Percentiles rank a stretch among this genome's conserved stretches.
Conservation (phyloP, 2,329 filamentous ascomycete species). For the Arthrobotrys pseudoclavata region DNA sequence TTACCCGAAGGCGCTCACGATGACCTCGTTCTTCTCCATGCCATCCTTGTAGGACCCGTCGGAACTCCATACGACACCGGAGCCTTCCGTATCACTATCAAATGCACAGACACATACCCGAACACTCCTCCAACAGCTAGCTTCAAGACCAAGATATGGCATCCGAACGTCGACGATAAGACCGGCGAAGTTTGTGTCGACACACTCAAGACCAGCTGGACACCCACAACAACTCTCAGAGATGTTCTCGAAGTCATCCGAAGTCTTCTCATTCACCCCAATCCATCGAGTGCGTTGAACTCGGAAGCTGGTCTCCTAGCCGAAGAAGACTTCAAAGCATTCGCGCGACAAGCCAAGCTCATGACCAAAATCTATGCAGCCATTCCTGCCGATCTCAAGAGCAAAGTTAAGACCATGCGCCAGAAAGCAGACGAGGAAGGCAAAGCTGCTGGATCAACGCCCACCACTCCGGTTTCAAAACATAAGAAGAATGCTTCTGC, state of each 20-base stretch:
- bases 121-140: constrained; percentile 62
- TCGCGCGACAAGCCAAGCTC: constrained; percentile 62
- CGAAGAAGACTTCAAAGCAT: constrained; percentile 62
- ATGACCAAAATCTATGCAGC: constrained; percentile 63
- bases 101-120: constrained; percentile 62
- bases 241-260: constrained; percentile 63
- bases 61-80: constrained; percentile 63
- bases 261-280: constrained; percentile 63
- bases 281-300: constrained; percentile 63
- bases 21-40: constrained; percentile 61
- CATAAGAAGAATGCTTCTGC: constrained; percentile 52
- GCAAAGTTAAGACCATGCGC: constrained; percentile 61
- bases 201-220: constrained; percentile 63
- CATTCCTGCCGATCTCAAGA: constrained; percentile 61
- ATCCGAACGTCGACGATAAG: constrained; percentile 63
- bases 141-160: constrained; percentile 64
- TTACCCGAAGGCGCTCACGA: constrained; percentile 61
- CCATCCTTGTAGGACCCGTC: constrained; percentile 62
- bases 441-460: constrained; percentile 14
- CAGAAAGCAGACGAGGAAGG: constrained; percentile 61
- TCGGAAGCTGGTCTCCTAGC: constrained; percentile 63
- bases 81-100: constrained; percentile 62
- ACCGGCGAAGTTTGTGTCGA: constrained; percentile 64
- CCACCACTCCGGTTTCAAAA: constrained; percentile 31
- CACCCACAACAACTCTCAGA: constrained; percentile 61